Conservation (phyloP, 495 filamentous ascomycete genomes). For the Melanomma pulvis-pyrius region DNA sequence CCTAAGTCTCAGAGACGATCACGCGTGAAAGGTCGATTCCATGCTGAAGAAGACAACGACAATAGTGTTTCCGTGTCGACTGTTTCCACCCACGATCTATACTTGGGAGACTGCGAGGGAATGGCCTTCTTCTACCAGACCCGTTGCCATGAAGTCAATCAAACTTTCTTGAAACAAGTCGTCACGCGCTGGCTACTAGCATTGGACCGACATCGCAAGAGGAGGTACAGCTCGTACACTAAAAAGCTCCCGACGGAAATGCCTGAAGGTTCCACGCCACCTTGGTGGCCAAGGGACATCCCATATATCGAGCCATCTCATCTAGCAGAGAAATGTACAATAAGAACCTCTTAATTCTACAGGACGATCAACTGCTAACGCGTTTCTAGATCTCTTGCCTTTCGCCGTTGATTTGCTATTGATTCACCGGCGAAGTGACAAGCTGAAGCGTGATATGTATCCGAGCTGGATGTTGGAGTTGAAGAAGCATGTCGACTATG, state of each 20-base stretch:
- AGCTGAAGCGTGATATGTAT: neutral
- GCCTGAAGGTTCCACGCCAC: neutral
- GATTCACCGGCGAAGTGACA: neutral
- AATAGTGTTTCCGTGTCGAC: neutral
- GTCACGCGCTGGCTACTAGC: neutral
- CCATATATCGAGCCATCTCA: constrained; percentile 16
- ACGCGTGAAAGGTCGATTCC: neutral
- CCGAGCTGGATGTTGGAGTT: neutral
- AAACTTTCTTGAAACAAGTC: neutral
- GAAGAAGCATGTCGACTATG: neutral
- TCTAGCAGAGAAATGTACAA: constrained; percentile 2
- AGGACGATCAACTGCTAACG: neutral
- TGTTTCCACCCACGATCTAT: neutral
- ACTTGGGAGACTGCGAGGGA: constrained; percentile 7
- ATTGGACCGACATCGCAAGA: neutral
- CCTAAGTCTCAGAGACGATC: neutral
- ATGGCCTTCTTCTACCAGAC: neutral
- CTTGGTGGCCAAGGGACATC: constrained; percentile 15
- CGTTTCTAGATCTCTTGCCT: neutral
- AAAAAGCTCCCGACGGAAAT: neutral
- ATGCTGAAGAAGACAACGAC: neutral
- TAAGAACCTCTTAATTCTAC: neutral
- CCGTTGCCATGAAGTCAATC: neutral
- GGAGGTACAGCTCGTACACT: neutral
- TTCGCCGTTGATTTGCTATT: neutral